These are phyloP conservation scores for Stipa capillata DNA, from an alignment of 176 grass and related monocot species.

Conservation along the genomic window DNA sequence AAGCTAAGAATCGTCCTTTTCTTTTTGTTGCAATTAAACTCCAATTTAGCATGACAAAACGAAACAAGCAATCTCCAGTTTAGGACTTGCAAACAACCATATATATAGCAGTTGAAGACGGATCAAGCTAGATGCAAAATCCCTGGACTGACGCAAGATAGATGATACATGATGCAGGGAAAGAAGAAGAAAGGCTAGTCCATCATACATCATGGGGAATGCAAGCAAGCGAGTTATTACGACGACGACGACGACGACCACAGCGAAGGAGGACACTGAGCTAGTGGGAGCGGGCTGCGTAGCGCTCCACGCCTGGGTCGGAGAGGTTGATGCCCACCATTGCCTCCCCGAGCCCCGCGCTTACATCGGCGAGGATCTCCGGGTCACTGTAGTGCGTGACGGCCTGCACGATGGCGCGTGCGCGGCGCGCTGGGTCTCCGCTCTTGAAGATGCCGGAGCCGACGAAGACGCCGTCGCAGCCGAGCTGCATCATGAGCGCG, in stretches of 20 bases:
- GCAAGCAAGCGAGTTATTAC: background rate
- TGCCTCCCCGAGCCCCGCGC: constrained; percentile 42
- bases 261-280: background rate
- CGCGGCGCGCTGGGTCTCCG: constrained; percentile 40
- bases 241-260: background rate
- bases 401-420: constrained; percentile 51
- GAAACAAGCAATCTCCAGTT: too few relatives aligned
- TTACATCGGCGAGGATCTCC: constrained; percentile 43
- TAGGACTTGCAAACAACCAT: too few relatives aligned
- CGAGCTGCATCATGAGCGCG: constrained; percentile 54
- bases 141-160: too few relatives aligned
- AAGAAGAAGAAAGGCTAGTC: background rate
- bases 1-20: too few relatives aligned
- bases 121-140: too few relatives aligned
- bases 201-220: background rate
- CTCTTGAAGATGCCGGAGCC: constrained; percentile 60
- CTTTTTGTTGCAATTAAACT: too few relatives aligned
- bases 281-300: constrained; percentile 48
- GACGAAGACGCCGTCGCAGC: constrained; percentile 21
- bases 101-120: background rate
- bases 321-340: constrained; percentile 64
- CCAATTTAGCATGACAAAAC: too few relatives aligned
- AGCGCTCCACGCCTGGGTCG: constrained; percentile 47
- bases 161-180: background rate
- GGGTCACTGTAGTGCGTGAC: constrained; percentile 58